Evolutionary conservation across 73 alveolate genomes (phyloP), one percentile per base, ranked within the genome.

Genomic region (Paramecium caudatum): DNA sequence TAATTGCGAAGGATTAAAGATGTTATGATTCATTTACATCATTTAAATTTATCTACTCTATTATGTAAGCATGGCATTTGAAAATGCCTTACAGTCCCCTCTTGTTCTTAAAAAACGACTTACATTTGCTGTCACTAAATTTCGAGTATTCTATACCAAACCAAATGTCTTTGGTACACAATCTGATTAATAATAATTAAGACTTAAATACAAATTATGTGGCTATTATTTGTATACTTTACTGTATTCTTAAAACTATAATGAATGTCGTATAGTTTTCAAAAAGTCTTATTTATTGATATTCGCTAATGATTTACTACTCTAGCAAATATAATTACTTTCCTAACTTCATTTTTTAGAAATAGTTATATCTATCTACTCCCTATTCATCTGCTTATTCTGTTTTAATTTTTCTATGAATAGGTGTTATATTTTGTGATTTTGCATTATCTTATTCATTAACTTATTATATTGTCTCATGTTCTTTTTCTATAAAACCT

Each of bases 311-410:
- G 16, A 30, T 43, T 65, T 65, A 43, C 83, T 65, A n/a, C n/a
- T n/a, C n/a, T n/a, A n/a, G n/a, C n/a, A n/a, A n/a, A n/a, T n/a
- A 65, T 25, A 33, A 3, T 32, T 65, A 65, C 83, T 65, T 65
- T 36, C 83, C 83, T 65, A 65, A 13, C 34, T 36, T 65, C 83
- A 65, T 65, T 49, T 65, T 65, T 10, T 30, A 55, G 17, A 65
- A 65, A 43, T 33, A 65, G n/a, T 33, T 65, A 4, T 36, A 0
- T 36, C 83, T 36, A 33, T 65, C 49, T 16, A 16, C 19, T 41
- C 49, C 10, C 49, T 41, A 41, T n/a, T n/a, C n/a, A n/a, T n/a
- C n/a, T n/a, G n/a, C n/a, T n/a, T n/a, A n/a, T n/a, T n/a, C n/a
- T 10, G 80, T 55, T 43, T 55, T 55, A 37, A 55, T 55, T 21